A percentile compares a stretch with the other conserved stretches of the same genome.
Evolutionary conservation across 2,329 filamentous ascomycete genomes (phyloP).

Genomic region (Cryphonectria carpinicola): DNA sequence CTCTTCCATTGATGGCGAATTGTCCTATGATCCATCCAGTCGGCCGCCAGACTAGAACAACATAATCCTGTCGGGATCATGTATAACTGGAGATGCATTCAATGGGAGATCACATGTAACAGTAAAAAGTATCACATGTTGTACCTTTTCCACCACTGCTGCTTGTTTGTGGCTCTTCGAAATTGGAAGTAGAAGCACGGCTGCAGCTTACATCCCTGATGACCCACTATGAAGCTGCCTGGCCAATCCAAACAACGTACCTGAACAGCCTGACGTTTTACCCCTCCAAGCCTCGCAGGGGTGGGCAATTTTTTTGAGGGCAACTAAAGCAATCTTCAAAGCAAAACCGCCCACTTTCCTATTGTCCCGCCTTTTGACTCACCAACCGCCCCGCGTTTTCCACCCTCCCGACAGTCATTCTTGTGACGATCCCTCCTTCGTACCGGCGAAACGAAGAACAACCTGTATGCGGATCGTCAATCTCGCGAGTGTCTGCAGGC

Average conservation of each 20-base stretch:
- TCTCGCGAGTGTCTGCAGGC: conserved; percentile 20
- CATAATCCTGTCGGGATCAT: neutral
- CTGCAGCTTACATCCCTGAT: conserved; percentile 7
- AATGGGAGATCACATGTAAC: neutral
- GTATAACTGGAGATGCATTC: neutral
- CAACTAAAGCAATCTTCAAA: neutral
- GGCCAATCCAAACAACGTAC: conserved; percentile 6
- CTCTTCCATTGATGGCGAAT: neutral
- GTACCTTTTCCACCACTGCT: neutral
- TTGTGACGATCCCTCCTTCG: neutral
- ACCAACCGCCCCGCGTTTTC: neutral
- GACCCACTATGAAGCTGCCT: conserved; percentile 4
- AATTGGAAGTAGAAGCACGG: neutral
- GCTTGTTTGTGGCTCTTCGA: neutral
- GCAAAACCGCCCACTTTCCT: conserved; percentile 1
- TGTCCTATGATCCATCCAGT: neutral
- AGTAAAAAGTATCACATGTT: neutral
- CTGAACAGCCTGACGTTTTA: conserved; percentile 13
- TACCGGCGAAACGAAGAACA: neutral
- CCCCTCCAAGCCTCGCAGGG: conserved; percentile 12
- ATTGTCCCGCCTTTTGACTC: conserved; percentile 11
- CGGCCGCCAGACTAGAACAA: neutral
- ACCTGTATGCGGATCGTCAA: conserved; percentile 25
- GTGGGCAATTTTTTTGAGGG: conserved; percentile 13
- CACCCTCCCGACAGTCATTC: neutral